These are phyloP conservation scores for Penicillium turbatum DNA, from an alignment of 495 filamentous ascomycete genomes.

Conservation along the genomic window DNA sequence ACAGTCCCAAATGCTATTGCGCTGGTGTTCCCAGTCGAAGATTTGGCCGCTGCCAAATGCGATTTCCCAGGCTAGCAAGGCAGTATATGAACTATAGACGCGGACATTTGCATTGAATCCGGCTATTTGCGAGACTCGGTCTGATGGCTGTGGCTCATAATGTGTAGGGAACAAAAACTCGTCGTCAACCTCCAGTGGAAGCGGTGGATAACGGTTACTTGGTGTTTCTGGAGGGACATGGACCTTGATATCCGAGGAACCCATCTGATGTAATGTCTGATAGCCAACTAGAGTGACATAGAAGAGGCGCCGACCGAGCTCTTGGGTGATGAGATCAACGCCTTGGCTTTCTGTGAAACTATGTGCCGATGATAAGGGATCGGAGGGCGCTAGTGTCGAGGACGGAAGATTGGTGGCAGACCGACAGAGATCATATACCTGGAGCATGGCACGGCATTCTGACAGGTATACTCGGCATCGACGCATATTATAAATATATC, in stretches of 20 bases:
- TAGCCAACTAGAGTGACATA: constrained; percentile 69
- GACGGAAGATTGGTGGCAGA: constrained; percentile 29
- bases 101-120: constrained; percentile 76
- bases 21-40: constrained; percentile 70
- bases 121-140: constrained; percentile 56
- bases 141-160: constrained; percentile 58
- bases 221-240: constrained; percentile 67
- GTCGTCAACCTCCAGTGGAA: constrained; percentile 76
- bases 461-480: constrained; percentile 64
- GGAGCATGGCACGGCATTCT: constrained; percentile 68
- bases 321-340: constrained; percentile 67
- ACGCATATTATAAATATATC: constrained; percentile 64
- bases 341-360: constrained; percentile 20
- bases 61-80: constrained; percentile 64
- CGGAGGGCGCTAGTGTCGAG: constrained; percentile 16
- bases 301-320: constrained; percentile 74
- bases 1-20: constrained; percentile 56
- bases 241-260: constrained; percentile 58
- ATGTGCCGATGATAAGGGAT: constrained; percentile 24
- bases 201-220: constrained; percentile 71
- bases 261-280: constrained; percentile 62
- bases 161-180: constrained; percentile 62
- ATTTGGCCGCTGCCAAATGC: constrained; percentile 66
- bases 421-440: constrained; percentile 60
- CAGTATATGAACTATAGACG: constrained; percentile 66